Percentiles rank a stretch among this genome's conserved stretches.
phyloP scores from a whole-genome alignment of 2,329 filamentous ascomycete species.

The Neoascochyta sp. region DNA sequence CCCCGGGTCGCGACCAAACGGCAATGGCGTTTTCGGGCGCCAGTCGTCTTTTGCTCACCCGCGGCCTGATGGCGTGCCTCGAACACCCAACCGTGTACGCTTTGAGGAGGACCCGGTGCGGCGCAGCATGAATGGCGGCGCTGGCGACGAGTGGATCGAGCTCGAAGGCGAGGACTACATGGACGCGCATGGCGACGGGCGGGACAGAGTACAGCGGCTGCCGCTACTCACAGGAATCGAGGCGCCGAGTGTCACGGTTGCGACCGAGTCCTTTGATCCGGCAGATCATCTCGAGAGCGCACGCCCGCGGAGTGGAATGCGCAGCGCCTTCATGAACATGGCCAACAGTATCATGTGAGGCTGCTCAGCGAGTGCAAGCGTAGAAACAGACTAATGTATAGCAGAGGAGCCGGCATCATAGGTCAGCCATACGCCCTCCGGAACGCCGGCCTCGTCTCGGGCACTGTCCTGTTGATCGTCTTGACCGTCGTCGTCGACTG shows the following conservation, averaged over 20 bases:
- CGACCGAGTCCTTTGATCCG: conserved; percentile 53
- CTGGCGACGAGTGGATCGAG: conserved; percentile 45
- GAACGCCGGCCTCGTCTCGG: conserved; percentile 82
- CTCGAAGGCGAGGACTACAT: conserved; percentile 61
- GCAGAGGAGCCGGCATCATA: conserved; percentile 62
- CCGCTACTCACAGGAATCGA: conserved; percentile 80
- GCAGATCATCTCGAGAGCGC: conserved; percentile 58
- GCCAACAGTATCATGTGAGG: conserved; percentile 87
- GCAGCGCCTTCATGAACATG: conserved; percentile 98
- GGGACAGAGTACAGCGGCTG: conserved; percentile 50
- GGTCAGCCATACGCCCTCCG: conserved; percentile 92
- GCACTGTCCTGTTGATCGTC: conserved; percentile 69
- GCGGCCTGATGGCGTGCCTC: conserved; percentile 50
- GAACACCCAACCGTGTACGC: conserved; percentile 69
- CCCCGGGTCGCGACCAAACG: conserved; percentile 23
- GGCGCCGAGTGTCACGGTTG: conserved; percentile 73
- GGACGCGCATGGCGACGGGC: conserved; percentile 39
- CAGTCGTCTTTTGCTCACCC: conserved; percentile 48
- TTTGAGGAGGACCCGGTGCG: conserved; percentile 54
- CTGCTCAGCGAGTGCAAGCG: accelerated
- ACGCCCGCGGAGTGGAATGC: conserved; percentile 79
- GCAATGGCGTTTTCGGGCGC: conserved; percentile 26
- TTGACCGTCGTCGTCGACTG: conserved; percentile 89
- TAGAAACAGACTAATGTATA: conserved; percentile 11
- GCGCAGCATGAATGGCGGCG: conserved; percentile 35